These are phyloP conservation scores for Serendipita vermifera DNA, from an alignment of 768 basidiomycete genomes.

Conservation along the genomic window DNA sequence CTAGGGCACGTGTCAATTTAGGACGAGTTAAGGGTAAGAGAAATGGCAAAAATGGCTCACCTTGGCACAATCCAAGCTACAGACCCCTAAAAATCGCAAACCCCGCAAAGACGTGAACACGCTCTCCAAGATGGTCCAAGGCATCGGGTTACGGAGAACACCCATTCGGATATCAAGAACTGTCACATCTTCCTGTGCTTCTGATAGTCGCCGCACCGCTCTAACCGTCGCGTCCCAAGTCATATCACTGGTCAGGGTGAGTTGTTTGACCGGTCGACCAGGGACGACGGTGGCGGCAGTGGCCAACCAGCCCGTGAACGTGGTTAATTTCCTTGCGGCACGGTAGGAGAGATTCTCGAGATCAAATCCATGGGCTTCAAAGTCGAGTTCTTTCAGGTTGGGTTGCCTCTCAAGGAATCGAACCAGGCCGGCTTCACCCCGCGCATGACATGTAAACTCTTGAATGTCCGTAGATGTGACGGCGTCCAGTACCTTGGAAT, in stretches of 20 bases:
- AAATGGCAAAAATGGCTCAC: too few relatives aligned
- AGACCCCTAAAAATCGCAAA: not conserved
- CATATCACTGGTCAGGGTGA: slow-evolving; percentile 3
- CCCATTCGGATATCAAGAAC: slow-evolving; percentile 8
- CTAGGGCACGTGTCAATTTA: too few relatives aligned
- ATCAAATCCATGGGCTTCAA: slow-evolving; percentile 6
- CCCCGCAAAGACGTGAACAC: slow-evolving; percentile 1
- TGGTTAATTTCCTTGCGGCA: not conserved
- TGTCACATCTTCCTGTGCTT: not conserved
- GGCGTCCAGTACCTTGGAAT: slow-evolving; percentile 1
- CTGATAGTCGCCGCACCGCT: not conserved
- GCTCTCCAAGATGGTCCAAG: slow-evolving; percentile 2
- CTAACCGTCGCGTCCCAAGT: not conserved
- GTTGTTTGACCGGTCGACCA: not conserved
- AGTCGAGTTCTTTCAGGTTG: not conserved
- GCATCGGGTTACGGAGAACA: slow-evolving; percentile 1
- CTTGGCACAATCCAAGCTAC: slow-evolving; percentile 4
- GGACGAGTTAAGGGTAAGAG: too few relatives aligned
- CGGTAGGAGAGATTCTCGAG: not conserved
- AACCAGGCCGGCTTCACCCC: slow-evolving; percentile 5
- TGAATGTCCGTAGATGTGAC: not conserved
- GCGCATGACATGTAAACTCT: not conserved
- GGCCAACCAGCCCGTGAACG: slow-evolving; percentile 5
- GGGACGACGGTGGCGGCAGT: not conserved
- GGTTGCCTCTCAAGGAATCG: not conserved